phyloP scores from a whole-genome alignment of 139 green algal species.

The Chlorella sp. region DNA sequence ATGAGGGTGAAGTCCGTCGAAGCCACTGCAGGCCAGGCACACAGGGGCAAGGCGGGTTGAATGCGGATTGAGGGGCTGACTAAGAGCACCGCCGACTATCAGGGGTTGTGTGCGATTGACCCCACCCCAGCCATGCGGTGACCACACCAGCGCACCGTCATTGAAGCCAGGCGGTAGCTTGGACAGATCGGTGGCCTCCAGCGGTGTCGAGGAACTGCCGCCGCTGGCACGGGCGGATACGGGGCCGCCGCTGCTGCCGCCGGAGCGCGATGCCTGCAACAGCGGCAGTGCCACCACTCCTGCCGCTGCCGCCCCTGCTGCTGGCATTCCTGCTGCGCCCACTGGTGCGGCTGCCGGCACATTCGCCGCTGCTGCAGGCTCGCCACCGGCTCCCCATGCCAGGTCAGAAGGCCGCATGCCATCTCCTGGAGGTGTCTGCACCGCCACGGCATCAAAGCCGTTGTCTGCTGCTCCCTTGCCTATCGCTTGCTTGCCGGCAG shows the following conservation, averaged over 20 bases:
- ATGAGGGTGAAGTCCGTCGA: background rate
- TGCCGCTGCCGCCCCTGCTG: background rate
- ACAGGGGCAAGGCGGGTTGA: too few relatives aligned
- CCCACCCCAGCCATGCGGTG: background rate
- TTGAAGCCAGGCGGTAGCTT: constrained; percentile 15
- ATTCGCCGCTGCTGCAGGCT: background rate
- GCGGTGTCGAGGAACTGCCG: background rate
- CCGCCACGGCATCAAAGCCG: background rate
- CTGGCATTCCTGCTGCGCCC: background rate
- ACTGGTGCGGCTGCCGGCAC: background rate
- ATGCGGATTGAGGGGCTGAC: background rate
- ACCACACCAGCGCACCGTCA: background rate
- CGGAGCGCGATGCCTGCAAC: background rate
- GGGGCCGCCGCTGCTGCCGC: background rate
- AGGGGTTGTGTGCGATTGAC: background rate
- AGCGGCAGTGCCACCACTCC: background rate
- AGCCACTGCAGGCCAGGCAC: background rate
- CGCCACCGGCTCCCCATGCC: background rate
- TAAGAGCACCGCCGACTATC: background rate
- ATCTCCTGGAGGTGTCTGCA: background rate
- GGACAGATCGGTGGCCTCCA: background rate
- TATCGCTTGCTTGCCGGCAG: background rate
- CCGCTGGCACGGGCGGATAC: background rate
- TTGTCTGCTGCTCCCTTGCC: background rate
- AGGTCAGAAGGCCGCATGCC: background rate